These are phyloP conservation scores for Orbilia oligospora DNA, from an alignment of 2,329 filamentous ascomycete genomes.

Conservation along the genomic window DNA sequence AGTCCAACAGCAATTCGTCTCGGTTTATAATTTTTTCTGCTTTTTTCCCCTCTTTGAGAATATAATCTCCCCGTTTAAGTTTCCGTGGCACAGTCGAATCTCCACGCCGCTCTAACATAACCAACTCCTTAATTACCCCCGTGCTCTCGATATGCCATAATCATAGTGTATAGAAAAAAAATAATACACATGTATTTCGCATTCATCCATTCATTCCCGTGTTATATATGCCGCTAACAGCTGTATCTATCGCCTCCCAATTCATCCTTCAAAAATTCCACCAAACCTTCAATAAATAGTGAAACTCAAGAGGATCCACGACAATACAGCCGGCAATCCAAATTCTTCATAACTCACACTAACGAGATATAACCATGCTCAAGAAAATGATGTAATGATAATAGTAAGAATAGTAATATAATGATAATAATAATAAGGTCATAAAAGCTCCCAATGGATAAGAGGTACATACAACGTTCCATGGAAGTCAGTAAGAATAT, in stretches of 20 bases:
- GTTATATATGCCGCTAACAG: background rate
- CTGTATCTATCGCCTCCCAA: background rate
- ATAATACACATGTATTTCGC: constrained; percentile 1
- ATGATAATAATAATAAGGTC: constrained; percentile 3
- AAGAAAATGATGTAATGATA: background rate
- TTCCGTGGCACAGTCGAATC: background rate
- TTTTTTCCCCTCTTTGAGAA: too few species aligned
- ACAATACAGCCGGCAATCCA: background rate
- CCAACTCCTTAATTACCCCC: background rate
- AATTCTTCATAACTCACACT: background rate
- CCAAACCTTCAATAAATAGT: background rate
- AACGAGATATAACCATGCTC: too few species aligned
- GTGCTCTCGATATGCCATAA: too few species aligned
- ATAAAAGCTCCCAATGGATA: constrained; percentile 26
- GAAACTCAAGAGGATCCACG: background rate
- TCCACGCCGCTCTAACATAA: background rate
- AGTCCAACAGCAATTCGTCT: too few species aligned
- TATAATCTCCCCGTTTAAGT: background rate
- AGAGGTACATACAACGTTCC: constrained; percentile 6
- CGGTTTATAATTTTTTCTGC: too few species aligned
- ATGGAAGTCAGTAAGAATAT: background rate
- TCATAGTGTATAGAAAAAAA: background rate
- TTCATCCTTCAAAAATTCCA: background rate
- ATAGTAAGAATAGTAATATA: constrained; percentile 3
- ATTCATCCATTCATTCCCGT: background rate